Evolutionary conservation across 225 moss, liverwort and hornwort genomes (phyloP).

Genomic region (Straminergon stramineum): DNA sequence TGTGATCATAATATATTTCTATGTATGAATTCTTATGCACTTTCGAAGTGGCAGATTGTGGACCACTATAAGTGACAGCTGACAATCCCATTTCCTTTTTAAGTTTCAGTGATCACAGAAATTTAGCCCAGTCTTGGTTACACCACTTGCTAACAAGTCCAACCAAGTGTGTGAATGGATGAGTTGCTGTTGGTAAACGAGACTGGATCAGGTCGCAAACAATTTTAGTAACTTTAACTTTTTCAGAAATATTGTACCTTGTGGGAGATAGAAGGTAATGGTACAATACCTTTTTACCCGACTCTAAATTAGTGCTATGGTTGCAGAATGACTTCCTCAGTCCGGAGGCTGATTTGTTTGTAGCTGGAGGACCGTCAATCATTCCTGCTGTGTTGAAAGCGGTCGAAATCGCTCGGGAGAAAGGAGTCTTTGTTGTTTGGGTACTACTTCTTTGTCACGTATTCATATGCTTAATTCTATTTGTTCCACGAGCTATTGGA

Average conservation of each 20-base stretch:
- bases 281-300: not conserved
- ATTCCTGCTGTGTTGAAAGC: slow-evolving; percentile 65
- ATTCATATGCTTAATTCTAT: not conserved
- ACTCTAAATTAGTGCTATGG: not conserved
- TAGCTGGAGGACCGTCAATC: slow-evolving; percentile 64
- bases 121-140: not conserved
- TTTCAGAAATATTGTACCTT: not conserved
- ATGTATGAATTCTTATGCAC: not conserved
- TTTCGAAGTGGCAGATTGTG: not conserved
- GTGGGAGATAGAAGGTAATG: not conserved
- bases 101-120: not conserved
- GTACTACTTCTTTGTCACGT: slow-evolving; percentile 18
- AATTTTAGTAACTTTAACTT: not conserved
- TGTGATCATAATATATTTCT: not conserved
- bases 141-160: not conserved
- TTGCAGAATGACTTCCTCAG: slow-evolving; percentile 79
- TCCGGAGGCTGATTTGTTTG: slow-evolving; percentile 52
- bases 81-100: not conserved
- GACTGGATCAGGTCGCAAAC: not conserved
- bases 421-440: slow-evolving; percentile 85
- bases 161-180: not conserved
- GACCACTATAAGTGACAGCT: not conserved
- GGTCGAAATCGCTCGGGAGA: slow-evolving; percentile 61
- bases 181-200: not conserved
- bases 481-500: not conserved